Conservation (phyloP, 352 stramenopile genomes). For the Phytopythium delawarense region DNA sequence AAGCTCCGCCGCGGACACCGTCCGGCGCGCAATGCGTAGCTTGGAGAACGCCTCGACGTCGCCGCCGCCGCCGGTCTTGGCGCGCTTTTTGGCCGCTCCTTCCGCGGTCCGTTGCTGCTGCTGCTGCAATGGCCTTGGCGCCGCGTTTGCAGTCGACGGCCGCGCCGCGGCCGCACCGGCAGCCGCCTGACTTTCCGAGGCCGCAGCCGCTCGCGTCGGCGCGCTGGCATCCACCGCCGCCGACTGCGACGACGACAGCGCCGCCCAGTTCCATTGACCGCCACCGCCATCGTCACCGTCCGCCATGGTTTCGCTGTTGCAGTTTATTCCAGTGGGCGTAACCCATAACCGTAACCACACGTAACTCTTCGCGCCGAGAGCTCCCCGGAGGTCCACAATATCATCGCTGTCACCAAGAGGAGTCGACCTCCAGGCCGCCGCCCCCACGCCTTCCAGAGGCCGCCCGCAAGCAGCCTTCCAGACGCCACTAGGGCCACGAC, state of each 20-base stretch:
- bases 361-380: too few species aligned
- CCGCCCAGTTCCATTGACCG: slow-evolving; percentile 44
- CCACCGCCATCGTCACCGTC: neutral
- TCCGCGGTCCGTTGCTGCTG: neutral
- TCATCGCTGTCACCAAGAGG: too few species aligned
- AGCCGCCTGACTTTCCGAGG: slow-evolving; percentile 6
- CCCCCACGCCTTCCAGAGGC: too few species aligned
- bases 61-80: slow-evolving; percentile 1
- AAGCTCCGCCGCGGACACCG: slow-evolving; percentile 40
- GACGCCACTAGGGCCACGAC: too few species aligned
- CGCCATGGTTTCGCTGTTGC: too few species aligned
- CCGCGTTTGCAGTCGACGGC: slow-evolving; percentile 4
- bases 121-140: neutral
- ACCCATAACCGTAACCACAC: too few species aligned
- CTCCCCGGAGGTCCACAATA: too few species aligned
- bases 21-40: slow-evolving; percentile 53
- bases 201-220: neutral
- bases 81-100: slow-evolving; percentile 13
- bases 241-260: slow-evolving; percentile 32
- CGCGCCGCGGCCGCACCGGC: slow-evolving; percentile 5
- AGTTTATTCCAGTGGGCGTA: too few species aligned
- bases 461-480: too few species aligned
- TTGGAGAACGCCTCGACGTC: slow-evolving; percentile 50
- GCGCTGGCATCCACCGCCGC: slow-evolving; percentile 1
- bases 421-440: too few species aligned